phyloP scores from a whole-genome alignment of 192 early-diverging fungal genomes.

The Entomortierella lignicola region DNA sequence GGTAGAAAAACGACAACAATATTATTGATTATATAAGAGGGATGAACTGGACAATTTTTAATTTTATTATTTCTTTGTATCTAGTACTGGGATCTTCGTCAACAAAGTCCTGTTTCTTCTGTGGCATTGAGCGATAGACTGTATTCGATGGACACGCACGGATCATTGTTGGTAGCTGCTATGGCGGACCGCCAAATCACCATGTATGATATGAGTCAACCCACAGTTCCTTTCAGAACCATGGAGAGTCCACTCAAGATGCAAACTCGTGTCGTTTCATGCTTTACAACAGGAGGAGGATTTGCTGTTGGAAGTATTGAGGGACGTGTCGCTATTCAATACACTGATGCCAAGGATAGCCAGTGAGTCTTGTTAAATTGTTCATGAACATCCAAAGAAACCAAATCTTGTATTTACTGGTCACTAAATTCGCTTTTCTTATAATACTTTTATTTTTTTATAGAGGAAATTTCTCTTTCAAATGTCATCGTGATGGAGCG shows the following conservation, averaged over 20 bases:
- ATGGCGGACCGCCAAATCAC: slow-evolving; percentile 88
- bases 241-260: slow-evolving; percentile 80
- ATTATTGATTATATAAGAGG: not conserved
- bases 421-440: not conserved
- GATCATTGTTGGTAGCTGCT: slow-evolving; percentile 86
- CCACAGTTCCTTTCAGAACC: slow-evolving; percentile 77
- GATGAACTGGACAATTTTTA: too few species aligned
- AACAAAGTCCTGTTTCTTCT: slow-evolving; percentile 76
- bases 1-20: slow-evolving; percentile 9
- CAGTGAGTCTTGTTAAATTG: slow-evolving; percentile 57
- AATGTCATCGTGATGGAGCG: slow-evolving; percentile 89
- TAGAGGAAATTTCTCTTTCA: slow-evolving; percentile 89
- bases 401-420: too few species aligned
- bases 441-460: slow-evolving; percentile 5
- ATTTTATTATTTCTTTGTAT: not conserved
- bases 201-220: slow-evolving; percentile 87
- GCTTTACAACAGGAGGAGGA: slow-evolving; percentile 83
- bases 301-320: slow-evolving; percentile 96
- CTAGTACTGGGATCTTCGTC: slow-evolving; percentile 95
- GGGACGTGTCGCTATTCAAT: slow-evolving; percentile 94
- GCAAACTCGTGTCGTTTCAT: slow-evolving; percentile 87
- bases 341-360: slow-evolving; percentile 84
- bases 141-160: slow-evolving; percentile 89
- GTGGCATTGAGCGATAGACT: slow-evolving; percentile 86
- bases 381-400: too few species aligned